phyloP scores from a whole-genome alignment of 495 filamentous ascomycete genomes.

The Chaetomium cochliodes region DNA sequence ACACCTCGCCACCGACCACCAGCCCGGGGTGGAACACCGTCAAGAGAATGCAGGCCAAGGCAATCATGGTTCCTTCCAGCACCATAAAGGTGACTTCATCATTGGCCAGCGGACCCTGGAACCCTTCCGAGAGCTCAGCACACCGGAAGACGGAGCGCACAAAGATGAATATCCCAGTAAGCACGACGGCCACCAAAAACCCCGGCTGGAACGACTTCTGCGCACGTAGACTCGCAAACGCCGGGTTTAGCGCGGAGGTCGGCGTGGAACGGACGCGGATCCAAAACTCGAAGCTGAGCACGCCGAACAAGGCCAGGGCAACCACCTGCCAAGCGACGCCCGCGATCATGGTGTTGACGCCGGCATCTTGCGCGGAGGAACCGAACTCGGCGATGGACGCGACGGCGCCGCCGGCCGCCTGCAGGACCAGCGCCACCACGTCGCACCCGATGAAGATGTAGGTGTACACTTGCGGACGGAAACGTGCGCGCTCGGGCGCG shows the following conservation, averaged over 20 bases:
- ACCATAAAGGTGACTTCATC: slow-evolving; percentile 38
- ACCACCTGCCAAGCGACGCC: slow-evolving; percentile 47
- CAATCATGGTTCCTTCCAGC: slow-evolving; percentile 40
- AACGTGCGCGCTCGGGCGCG: slow-evolving; percentile 35
- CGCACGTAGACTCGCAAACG: neutral
- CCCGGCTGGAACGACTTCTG: neutral
- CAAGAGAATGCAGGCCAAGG: slow-evolving; percentile 30
- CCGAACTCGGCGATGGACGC: slow-evolving; percentile 31
- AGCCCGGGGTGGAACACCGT: slow-evolving; percentile 26
- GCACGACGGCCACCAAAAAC: slow-evolving; percentile 3
- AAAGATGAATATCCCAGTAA: slow-evolving; percentile 38
- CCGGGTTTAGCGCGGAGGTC: slow-evolving; percentile 3
- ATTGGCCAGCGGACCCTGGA: slow-evolving; percentile 35
- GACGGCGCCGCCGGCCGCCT: slow-evolving; percentile 51
- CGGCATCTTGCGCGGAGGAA: slow-evolving; percentile 12
- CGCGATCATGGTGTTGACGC: slow-evolving; percentile 50
- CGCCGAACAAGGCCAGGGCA: slow-evolving; percentile 35
- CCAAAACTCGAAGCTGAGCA: slow-evolving; percentile 21
- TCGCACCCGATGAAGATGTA: slow-evolving; percentile 56
- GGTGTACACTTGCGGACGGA: slow-evolving; percentile 44
- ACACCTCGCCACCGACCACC: neutral
- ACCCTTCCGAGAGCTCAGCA: slow-evolving; percentile 41
- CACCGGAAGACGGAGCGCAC: slow-evolving; percentile 38
- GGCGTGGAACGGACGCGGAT: slow-evolving; percentile 16
- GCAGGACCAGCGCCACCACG: slow-evolving; percentile 48